Conservation (phyloP, 1,284 basidiomycete species). For the Apiotrichum veenhuisii region DNA sequence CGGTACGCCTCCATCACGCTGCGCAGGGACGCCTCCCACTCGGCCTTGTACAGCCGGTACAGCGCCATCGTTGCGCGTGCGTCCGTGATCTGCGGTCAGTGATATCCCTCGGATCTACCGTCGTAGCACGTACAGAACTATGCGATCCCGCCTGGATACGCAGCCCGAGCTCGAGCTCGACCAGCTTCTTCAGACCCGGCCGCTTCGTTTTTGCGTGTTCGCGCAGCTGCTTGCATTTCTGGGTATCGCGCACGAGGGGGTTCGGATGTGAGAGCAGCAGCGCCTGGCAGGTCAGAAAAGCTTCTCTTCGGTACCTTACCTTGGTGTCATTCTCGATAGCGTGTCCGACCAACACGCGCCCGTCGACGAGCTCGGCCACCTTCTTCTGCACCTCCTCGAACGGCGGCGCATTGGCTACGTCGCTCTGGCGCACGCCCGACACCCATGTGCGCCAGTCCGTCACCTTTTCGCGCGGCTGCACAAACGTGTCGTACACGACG, state of each 20-base stretch:
- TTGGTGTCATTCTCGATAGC: conserved; percentile 89
- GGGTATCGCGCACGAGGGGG: conserved; percentile 76
- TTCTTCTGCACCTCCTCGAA: conserved; percentile 77
- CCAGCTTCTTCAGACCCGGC: conserved; percentile 76
- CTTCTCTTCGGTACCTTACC: conserved; percentile 49
- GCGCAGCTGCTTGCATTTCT: conserved; percentile 56
- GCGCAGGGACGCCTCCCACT: conserved; percentile 65
- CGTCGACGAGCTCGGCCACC: conserved; percentile 74
- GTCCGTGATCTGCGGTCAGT: conserved; percentile 67
- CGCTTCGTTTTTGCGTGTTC: conserved; percentile 58
- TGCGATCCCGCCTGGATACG: conserved; percentile 86
- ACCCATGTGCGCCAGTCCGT: conserved; percentile 92
- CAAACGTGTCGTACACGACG: conserved; percentile 78
- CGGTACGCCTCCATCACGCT: conserved; percentile 41
- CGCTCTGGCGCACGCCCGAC: conserved; percentile 74
- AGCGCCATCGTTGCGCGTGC: conserved; percentile 94
- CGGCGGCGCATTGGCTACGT: conserved; percentile 73
- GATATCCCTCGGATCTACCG: too few relatives aligned
- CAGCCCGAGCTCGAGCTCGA: conserved; percentile 74
- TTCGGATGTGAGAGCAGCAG: conserved; percentile 87
- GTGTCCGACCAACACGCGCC: conserved; percentile 85
- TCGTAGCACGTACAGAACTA: conserved; percentile 61
- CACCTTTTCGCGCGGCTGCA: conserved; percentile 79
- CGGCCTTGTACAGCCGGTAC: conserved; percentile 77
- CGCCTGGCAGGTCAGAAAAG: conserved; percentile 54